Evolutionary conservation across 169 alveolate species (phyloP).

Genomic region (Plasmodium berghei): DNA sequence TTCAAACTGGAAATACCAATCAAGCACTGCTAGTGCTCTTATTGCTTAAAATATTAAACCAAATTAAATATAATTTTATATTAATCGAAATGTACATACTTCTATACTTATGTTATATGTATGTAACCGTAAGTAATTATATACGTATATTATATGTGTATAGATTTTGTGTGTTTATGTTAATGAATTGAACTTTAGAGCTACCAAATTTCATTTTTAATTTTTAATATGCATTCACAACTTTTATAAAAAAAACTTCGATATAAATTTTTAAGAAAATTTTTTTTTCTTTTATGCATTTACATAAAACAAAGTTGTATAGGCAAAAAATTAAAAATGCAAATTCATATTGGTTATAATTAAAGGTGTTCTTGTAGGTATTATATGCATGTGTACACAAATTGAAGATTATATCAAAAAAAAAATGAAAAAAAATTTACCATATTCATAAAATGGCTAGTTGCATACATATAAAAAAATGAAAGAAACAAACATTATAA

Average conservation of each 20-base stretch:
- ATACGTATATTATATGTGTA: conserved; percentile 7
- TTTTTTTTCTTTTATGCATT: conserved; percentile 2
- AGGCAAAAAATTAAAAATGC: conserved; percentile 1
- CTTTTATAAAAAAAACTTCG: conserved; percentile 26
- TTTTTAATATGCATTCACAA: conserved; percentile 57
- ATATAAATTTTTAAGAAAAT: conserved; percentile 43
- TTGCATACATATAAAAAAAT: neutral
- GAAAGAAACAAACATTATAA: neutral
- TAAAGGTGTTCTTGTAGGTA: neutral
- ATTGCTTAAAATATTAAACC: conserved; percentile 80
- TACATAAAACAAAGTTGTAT: conserved; percentile 6
- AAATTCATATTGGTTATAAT: neutral
- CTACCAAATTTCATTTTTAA: conserved; percentile 1
- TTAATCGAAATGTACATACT: neutral
- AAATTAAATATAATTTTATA: conserved; percentile 1
- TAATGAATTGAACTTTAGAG: neutral
- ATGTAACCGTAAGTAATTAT: neutral
- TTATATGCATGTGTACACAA: neutral
- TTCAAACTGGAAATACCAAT: conserved; percentile 97
- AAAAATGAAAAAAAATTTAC: neutral
- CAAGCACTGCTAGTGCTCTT: conserved; percentile 92
- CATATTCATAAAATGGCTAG: neutral
- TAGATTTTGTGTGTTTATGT: neutral
- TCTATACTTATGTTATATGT: neutral
- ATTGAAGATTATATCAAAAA: neutral